Evolutionary conservation across 2,329 filamentous ascomycete genomes (phyloP).

Genomic region (Exserohilum turcica): DNA sequence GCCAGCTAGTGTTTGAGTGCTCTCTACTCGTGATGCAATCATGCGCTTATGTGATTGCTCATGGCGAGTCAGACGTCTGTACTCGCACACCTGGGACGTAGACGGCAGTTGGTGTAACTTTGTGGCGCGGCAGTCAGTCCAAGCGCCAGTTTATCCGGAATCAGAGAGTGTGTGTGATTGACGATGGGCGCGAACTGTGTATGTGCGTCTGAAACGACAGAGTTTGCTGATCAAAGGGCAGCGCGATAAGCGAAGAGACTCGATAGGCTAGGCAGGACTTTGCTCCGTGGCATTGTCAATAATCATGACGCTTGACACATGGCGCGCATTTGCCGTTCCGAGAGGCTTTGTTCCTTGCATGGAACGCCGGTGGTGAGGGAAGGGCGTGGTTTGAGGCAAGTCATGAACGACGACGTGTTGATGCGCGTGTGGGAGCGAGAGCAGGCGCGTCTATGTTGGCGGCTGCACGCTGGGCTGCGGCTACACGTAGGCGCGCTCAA

Average conservation of each 20-base stretch:
- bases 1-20: neutral
- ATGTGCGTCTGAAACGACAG: neutral
- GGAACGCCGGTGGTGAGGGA: neutral
- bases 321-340: conserved; percentile 2
- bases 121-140: neutral
- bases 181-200: conserved; percentile 1
- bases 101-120: neutral
- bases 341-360: conserved; percentile 14
- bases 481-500: neutral
- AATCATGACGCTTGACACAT: conserved; percentile 11
- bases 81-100: neutral
- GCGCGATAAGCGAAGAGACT: conserved; percentile 16
- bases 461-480: neutral
- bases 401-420: neutral
- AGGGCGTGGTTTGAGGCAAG: conserved; percentile 4
- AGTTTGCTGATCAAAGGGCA: conserved; percentile 1
- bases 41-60: conserved; percentile 5
- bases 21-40: conserved; percentile 8
- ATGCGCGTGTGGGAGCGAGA: neutral
- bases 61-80: conserved; percentile 1
- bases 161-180: neutral
- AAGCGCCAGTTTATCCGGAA: neutral
- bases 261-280: conserved; percentile 10
- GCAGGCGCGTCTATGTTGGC: neutral
- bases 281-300: conserved; percentile 5